Base-by-base conservation (phyloP, 2,329 filamentous ascomycete species). In the Sphaerostilbella broomeana region DNA sequence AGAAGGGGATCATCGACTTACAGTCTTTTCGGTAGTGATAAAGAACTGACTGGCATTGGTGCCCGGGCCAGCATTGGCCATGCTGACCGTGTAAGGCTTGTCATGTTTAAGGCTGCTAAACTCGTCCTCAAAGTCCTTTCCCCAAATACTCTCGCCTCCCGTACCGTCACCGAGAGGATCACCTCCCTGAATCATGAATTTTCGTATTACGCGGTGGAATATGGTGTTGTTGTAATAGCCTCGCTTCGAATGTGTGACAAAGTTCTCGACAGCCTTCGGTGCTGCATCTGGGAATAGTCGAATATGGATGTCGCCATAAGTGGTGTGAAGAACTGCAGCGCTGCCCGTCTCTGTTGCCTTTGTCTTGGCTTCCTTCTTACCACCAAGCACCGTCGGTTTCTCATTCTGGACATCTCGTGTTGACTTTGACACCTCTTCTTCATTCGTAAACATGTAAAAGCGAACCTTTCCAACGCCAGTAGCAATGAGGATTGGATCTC, bases 111-210 rank as follows among this genome's bases (percentile, higher is more conserved):
- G 65, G 13, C 79, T 84, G 51, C 85, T 88, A 52, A 98, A 95
- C 60, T 98, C 92, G 57, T 98, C 92, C 54, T 84, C 85, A 58
- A 98, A 98, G 45, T 88, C 86, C 61, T 90, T 89, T 37, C 86
- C 86, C 92, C 92, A 98, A 48, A 94, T 81, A 55, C 85, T 94
- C 46, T 81, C 72, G 1, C 94, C 94, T 13, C 92, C 92, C 32
- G 86, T 78, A 2, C 94, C 92, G 1, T 89, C 94, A 2, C 90
- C 90, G 0, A 88, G 84, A 0, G 94, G 92, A 56, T 98, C 94
- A 30, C 92, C 92, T 35, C 90, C 88, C 61, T 98, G 92, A 28
- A 98, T 95, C 94, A 98, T 98, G 67, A 98, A 98, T 57, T 95
- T 95, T 45, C 85, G 80, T 52, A 98, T 98, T 6, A 98, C 84